Conservation (phyloP, 1,284 basidiomycete species). For the Cutaneotrichosporon arboriforme region DNA sequence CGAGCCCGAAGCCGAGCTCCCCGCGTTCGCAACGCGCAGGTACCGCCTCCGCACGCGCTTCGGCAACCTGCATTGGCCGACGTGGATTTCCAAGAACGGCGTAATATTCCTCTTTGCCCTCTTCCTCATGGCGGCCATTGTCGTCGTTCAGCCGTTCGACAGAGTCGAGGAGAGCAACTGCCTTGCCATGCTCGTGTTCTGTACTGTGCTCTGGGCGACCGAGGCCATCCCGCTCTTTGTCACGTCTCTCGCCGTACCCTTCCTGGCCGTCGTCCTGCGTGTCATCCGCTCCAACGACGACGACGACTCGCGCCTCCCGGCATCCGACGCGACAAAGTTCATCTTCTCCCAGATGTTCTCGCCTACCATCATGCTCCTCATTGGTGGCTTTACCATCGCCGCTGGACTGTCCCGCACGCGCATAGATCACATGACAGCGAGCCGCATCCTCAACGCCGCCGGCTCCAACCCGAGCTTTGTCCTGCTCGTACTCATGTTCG, state of each 20-base stretch:
- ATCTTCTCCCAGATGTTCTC: conserved; percentile 59
- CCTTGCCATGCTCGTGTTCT: conserved; percentile 82
- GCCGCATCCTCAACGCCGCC: conserved; percentile 83
- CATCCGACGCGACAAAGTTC: conserved; percentile 75
- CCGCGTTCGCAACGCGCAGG: conserved; percentile 51
- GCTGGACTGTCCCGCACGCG: conserved; percentile 96
- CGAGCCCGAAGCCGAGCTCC: conserved; percentile 52
- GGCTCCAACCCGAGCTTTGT: conserved; percentile 82
- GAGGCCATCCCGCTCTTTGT: conserved; percentile 97
- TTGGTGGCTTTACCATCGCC: conserved; percentile 97
- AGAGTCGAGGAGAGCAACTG: conserved; percentile 80
- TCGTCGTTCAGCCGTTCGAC: conserved; percentile 61
- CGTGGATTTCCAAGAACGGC: conserved; percentile 59
- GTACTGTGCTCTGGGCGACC: conserved; percentile 92
- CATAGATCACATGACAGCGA: conserved; percentile 90
- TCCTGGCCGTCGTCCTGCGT: conserved; percentile 78
- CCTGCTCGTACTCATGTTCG: conserved; percentile 89
- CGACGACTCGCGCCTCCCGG: conserved; percentile 55
- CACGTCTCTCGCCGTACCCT: conserved; percentile 82
- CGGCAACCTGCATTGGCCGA: conserved; percentile 53
- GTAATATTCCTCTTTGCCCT: conserved; percentile 59
- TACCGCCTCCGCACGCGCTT: conserved; percentile 56
- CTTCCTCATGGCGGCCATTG: conserved; percentile 56
- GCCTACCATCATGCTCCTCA: conserved; percentile 82
- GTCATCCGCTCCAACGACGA: conserved; percentile 68